Conservation (phyloP, 1,139 yeast species). For the Zygoascus hellenicus region DNA sequence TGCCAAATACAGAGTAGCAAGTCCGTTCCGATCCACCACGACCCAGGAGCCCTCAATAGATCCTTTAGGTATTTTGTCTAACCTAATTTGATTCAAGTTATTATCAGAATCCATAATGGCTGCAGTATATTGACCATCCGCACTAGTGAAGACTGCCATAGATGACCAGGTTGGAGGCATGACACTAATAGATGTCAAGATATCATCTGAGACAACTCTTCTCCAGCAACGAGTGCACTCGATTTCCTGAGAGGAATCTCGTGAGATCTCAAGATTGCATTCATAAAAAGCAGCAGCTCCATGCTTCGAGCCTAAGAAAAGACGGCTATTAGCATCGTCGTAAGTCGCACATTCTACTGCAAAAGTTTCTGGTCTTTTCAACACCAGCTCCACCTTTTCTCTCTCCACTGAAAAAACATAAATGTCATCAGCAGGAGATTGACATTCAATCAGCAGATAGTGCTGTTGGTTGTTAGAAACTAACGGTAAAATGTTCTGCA, state of each 20-base stretch:
- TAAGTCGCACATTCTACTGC: slow-evolving; percentile 53
- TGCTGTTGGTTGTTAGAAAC: slow-evolving; percentile 26
- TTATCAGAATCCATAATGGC: slow-evolving; percentile 10
- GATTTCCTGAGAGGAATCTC: slow-evolving; percentile 22
- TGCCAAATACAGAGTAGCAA: slow-evolving; percentile 44
- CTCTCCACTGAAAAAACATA: slow-evolving; percentile 39
- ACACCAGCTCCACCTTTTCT: slow-evolving; percentile 5
- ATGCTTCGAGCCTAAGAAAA: slow-evolving; percentile 66
- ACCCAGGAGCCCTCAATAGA: slow-evolving; percentile 66
- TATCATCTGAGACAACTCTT: slow-evolving; percentile 64
- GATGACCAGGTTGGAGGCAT: slow-evolving; percentile 14
- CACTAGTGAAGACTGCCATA: slow-evolving; percentile 24
- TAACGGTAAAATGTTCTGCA: slow-evolving; percentile 47
- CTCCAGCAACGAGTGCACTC: slow-evolving; percentile 38
- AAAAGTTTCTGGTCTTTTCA: slow-evolving; percentile 39
- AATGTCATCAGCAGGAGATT: slow-evolving; percentile 57
- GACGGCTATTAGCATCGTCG: slow-evolving; percentile 37
- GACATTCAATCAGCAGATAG: slow-evolving; percentile 54
- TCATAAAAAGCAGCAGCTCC: slow-evolving; percentile 59
- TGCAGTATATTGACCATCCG: slow-evolving; percentile 28
- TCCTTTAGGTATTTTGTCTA: slow-evolving; percentile 67
- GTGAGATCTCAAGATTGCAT: slow-evolving; percentile 23
- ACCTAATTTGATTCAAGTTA: slow-evolving; percentile 33
- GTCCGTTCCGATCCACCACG: slow-evolving; percentile 40
- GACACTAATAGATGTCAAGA: slow-evolving; percentile 52